These are phyloP conservation scores for Capronia epimyces DNA, from an alignment of 2,329 filamentous ascomycete species.

Conservation along the genomic window DNA sequence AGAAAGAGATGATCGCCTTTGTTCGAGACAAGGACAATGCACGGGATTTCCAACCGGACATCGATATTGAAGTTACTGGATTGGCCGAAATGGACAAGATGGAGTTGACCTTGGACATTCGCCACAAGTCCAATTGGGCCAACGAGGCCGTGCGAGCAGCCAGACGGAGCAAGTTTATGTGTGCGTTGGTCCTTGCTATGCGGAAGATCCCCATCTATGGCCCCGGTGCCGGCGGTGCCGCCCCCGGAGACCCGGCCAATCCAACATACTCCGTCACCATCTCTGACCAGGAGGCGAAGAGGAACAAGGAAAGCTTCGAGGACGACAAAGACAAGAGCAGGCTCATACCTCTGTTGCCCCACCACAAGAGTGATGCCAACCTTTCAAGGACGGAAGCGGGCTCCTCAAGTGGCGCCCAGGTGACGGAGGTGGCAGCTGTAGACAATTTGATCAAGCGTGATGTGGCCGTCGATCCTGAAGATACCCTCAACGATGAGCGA, in stretches of 20 bases:
- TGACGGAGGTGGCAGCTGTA: slow-evolving; percentile 21
- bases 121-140: slow-evolving; percentile 89
- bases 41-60: slow-evolving; percentile 83
- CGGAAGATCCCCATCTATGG: slow-evolving; percentile 80
- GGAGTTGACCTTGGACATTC: slow-evolving; percentile 72
- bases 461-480: slow-evolving; percentile 21
- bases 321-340: slow-evolving; percentile 60
- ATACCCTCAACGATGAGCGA: slow-evolving; percentile 17
- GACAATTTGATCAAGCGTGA: slow-evolving; percentile 18
- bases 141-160: slow-evolving; percentile 76
- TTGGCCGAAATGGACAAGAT: slow-evolving; percentile 86
- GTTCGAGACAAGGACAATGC: slow-evolving; percentile 77
- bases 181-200: slow-evolving; percentile 76
- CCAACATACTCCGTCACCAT: slow-evolving; percentile 77
- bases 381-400: slow-evolving; percentile 4
- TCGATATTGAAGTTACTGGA: slow-evolving; percentile 70
- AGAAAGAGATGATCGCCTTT: slow-evolving; percentile 77
- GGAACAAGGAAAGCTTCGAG: slow-evolving; percentile 56
- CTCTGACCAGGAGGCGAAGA: slow-evolving; percentile 60
- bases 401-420: slow-evolving; percentile 10
- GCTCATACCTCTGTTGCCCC: slow-evolving; percentile 50
- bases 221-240: slow-evolving; percentile 66
- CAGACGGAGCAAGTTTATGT: slow-evolving; percentile 93
- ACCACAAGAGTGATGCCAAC: slow-evolving; percentile 6
- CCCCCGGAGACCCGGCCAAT: slow-evolving; percentile 59